Evolutionary conservation across 768 basidiomycete species (phyloP).

Genomic region (Pulveroboletus ravenelii): DNA sequence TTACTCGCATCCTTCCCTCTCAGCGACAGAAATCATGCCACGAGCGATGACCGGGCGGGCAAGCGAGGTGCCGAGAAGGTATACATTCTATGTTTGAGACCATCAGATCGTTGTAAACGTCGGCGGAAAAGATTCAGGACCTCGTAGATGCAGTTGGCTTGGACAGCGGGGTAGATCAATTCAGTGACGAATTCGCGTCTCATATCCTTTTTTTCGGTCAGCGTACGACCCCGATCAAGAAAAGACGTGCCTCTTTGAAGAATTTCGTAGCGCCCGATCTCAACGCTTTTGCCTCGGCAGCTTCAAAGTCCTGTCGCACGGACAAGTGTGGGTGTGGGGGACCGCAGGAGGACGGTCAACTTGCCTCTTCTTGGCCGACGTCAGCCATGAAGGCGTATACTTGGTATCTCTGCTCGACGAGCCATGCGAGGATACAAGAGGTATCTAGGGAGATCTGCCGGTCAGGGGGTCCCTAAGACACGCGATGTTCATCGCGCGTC

Average conservation of each 20-base stretch:
- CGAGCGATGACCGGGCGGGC: constrained; percentile 98
- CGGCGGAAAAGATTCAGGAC: constrained; percentile 33
- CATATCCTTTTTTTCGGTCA: constrained; percentile 59
- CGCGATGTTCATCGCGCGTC: background rate
- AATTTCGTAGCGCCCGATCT: constrained; percentile 94
- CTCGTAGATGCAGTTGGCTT: constrained; percentile 99
- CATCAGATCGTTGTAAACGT: background rate
- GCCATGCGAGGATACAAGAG: constrained; percentile 98
- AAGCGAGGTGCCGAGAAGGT: constrained; percentile 95
- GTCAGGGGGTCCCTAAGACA: background rate
- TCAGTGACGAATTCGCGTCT: constrained; percentile 93
- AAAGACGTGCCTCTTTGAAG: constrained; percentile 67
- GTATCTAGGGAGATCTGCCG: constrained; percentile 56
- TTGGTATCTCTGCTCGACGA: constrained; percentile 97
- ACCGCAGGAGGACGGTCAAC: constrained; percentile 1
- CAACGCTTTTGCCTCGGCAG: constrained; percentile 85
- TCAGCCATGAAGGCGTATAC: constrained; percentile 97
- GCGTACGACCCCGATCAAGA: background rate
- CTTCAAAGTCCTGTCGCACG: constrained; percentile 74
- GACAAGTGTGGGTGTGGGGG: constrained; percentile 1
- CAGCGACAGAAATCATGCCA: constrained; percentile 95
- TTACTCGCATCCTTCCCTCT: constrained; percentile 92
- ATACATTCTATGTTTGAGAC: constrained; percentile 64
- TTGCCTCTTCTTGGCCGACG: constrained; percentile 86
- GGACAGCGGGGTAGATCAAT: constrained; percentile 96